These are phyloP conservation scores for Lipomyces mesembrius DNA, from an alignment of 805 yeast genomes.

Conservation along the genomic window DNA sequence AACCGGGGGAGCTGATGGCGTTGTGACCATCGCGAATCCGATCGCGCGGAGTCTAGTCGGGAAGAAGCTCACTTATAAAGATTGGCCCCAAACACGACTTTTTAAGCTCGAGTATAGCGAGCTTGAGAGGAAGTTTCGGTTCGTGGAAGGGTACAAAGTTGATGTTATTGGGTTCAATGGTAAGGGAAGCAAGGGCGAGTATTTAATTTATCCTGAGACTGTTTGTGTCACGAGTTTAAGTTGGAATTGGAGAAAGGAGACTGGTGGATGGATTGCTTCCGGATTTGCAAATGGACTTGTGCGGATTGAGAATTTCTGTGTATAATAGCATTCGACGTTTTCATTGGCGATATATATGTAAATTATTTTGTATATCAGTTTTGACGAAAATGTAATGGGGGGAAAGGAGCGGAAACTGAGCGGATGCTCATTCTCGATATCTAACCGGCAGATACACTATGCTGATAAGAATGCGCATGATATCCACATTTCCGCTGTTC, in stretches of 20 bases:
- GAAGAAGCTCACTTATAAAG: constrained; percentile 6
- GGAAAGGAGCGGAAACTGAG: neutral
- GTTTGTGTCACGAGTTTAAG: constrained; percentile 20
- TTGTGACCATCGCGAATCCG: constrained; percentile 25
- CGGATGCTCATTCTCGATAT: neutral
- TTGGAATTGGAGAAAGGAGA: constrained; percentile 17
- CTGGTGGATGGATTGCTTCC: constrained; percentile 33
- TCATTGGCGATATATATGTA: neutral
- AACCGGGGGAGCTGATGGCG: constrained; percentile 35
- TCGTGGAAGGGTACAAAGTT: constrained; percentile 27
- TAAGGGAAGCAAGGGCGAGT: neutral
- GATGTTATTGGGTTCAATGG: constrained; percentile 6
- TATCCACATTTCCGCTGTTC: too few relatives aligned
- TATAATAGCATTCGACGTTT: neutral
- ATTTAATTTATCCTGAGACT: constrained; percentile 12
- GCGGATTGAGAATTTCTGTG: constrained; percentile 28
- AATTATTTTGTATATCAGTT: neutral
- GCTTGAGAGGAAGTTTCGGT: constrained; percentile 17
- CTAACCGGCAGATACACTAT: too few relatives aligned
- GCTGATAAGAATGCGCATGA: too few relatives aligned
- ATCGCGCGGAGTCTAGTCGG: constrained; percentile 18
- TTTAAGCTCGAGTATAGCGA: constrained; percentile 11
- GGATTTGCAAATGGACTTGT: constrained; percentile 33
- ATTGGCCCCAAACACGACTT: constrained; percentile 26
- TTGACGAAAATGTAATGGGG: neutral